phyloP scores from a whole-genome alignment of 768 basidiomycete species.

The Gautieria morchelliformis region DNA sequence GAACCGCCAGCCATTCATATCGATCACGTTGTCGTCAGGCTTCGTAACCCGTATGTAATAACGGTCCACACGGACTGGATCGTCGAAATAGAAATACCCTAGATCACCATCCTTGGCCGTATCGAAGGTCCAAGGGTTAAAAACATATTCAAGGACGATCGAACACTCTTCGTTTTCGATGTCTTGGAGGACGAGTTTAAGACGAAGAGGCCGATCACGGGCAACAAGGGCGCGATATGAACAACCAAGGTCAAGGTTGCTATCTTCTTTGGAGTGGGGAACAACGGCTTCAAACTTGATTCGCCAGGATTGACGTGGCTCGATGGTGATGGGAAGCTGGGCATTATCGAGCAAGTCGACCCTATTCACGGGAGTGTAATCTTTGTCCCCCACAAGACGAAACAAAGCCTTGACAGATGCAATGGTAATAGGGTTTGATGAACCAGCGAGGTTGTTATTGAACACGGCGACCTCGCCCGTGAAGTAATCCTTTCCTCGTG shows the following conservation, averaged over 20 bases:
- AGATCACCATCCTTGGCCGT: conserved; percentile 20
- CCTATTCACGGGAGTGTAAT: conserved; percentile 16
- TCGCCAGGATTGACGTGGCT: conserved; percentile 27
- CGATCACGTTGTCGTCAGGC: conserved; percentile 13
- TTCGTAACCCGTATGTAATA: conserved; percentile 19
- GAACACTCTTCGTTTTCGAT: conserved; percentile 32
- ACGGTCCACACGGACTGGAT: conserved; percentile 20
- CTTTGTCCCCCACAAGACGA: conserved; percentile 23
- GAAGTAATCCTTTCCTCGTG: conserved; percentile 21
- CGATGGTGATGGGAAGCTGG: conserved; percentile 25
- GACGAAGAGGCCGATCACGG: conserved; percentile 26
- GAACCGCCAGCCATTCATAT: conserved; percentile 18
- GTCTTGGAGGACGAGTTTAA: conserved; percentile 27
- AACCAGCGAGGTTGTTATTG: conserved; percentile 27
- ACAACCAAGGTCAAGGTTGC: conserved; percentile 22
- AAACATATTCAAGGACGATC: conserved; percentile 30
- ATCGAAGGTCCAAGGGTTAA: conserved; percentile 18
- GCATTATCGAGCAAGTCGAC: conserved; percentile 18
- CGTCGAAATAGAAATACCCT: conserved; percentile 29
- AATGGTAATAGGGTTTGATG: conserved; percentile 26
- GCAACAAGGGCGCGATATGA: conserved; percentile 24
- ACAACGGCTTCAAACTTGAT: conserved; percentile 24
- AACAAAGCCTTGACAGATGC: conserved; percentile 24
- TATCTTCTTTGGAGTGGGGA: conserved; percentile 27
- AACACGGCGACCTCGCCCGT: conserved; percentile 27